Evolutionary conservation across 306 rosid genomes (phyloP), one percentile per base, ranked within the genome.

Genomic region (Crotalaria pallida): DNA sequence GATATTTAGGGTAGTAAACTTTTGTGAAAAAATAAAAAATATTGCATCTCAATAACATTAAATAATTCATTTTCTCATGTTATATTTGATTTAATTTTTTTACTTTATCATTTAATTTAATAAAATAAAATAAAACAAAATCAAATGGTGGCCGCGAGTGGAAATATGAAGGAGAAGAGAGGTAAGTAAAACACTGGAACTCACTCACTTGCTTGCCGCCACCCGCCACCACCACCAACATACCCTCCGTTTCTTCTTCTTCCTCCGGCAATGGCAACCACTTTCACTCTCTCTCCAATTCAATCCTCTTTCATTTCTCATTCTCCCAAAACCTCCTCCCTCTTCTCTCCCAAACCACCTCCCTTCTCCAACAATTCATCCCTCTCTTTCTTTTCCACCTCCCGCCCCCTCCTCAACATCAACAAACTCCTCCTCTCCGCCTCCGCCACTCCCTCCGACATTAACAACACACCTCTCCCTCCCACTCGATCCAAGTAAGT

Each of bases 251-350:
- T 26, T 16, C 55, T 27, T 27, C 12, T 36, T 15, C 43, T 56
- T 8, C 56, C 5, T 52, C 68, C 15, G 6, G 1, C 6, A n/a
- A 88, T 88, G 95, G 88, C 91, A 9, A 69, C 81, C 50, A 60
- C 75, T 18, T 22, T 77, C 21, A 34, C 75, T 36, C 43, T 77
- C 21, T 27, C 75, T 36, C 43, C 43, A 10, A 9, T 36, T 9
- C 43, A 9, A 36, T 8, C 43, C 43, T 36, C 11, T n/a, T n/a
- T n/a, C 43, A 36, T 9, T 1, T 36, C 13, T 3, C 43, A 36
- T 36, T 36, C 43, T 11, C 17, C 75, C 17, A 62, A 67, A 62
- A 4, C 44, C 73, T 43, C 17, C 31, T 12, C 44, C 73, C 48
- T 21, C 31, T 12, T 72, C 75, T 10, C 69, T 2, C n/a, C 71